These are phyloP conservation scores for Marasmius fiardii DNA, from an alignment of 1,284 basidiomycete species.

Conservation along the genomic window DNA sequence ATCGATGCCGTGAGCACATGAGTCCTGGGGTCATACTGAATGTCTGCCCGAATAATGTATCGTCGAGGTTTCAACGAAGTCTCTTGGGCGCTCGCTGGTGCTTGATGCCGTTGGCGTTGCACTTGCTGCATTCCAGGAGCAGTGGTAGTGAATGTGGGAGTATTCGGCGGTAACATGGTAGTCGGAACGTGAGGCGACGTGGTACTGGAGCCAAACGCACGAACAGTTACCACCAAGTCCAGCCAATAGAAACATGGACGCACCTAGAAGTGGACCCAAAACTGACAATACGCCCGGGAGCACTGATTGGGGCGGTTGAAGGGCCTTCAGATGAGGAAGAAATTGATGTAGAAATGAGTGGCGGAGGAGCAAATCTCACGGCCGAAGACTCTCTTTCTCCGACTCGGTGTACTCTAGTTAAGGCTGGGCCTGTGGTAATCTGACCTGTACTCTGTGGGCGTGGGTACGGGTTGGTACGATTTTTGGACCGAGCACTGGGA, in stretches of 20 bases:
- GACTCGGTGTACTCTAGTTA: neutral
- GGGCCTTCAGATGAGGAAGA: neutral
- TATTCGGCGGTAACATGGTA: neutral
- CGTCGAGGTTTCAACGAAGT: neutral
- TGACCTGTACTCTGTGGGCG: conserved; percentile 1
- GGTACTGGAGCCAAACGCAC: neutral
- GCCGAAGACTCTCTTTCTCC: neutral
- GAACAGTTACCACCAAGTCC: neutral
- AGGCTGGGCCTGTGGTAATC: neutral
- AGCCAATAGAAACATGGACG: neutral
- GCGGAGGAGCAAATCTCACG: neutral
- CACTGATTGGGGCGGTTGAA: neutral
- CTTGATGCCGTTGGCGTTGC: neutral
- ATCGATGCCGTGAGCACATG: conserved; percentile 4
- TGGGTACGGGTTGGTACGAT: neutral
- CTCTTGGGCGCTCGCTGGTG: neutral
- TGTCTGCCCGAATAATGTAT: neutral
- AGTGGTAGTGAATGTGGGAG: neutral
- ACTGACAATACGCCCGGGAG: neutral
- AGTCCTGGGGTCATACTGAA: conserved; percentile 3
- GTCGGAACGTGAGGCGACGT: neutral
- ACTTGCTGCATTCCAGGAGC: neutral
- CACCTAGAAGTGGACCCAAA: neutral
- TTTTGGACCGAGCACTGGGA: neutral
- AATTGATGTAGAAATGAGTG: neutral